A percentile compares a stretch with the other conserved stretches of the same genome.
These are phyloP conservation scores for Candida alai DNA, from an alignment of 805 yeast genomes.

Conservation along the genomic window DNA sequence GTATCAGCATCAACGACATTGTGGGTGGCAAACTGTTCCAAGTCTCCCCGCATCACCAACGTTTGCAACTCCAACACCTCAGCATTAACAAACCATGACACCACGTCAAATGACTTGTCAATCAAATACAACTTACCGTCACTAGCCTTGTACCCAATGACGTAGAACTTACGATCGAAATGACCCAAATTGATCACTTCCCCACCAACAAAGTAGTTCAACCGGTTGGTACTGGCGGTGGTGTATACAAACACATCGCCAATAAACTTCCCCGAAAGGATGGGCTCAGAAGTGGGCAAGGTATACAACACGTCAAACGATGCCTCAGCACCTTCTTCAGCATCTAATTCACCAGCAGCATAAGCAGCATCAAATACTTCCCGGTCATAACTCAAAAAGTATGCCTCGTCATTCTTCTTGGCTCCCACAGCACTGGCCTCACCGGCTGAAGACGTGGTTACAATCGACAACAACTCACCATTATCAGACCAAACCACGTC, in stretches of 20 bases:
- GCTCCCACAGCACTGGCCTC: constrained; percentile 18
- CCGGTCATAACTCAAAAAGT: constrained; percentile 70
- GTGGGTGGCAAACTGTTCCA: constrained; percentile 54
- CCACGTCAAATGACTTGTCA: constrained; percentile 83
- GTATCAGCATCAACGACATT: constrained; percentile 31
- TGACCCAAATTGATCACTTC: constrained; percentile 89
- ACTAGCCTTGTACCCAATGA: constrained; percentile 85
- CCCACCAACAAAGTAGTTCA: constrained; percentile 94
- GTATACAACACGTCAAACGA: constrained; percentile 84
- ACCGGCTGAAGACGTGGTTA: constrained; percentile 32
- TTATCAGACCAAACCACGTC: constrained; percentile 91
- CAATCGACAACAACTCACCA: constrained; percentile 81
- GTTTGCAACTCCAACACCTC: constrained; percentile 95
- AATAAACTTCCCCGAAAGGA: constrained; percentile 90
- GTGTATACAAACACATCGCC: constrained; percentile 96
- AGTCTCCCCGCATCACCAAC: constrained; percentile 88
- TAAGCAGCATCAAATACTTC: constrained; percentile 63
- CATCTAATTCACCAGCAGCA: constrained; percentile 53
- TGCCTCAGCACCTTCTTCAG: constrained; percentile 86
- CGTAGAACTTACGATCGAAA: constrained; percentile 81
- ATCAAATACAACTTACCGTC: constrained; percentile 87
- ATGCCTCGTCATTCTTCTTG: constrained; percentile 54
- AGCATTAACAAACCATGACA: constrained; percentile 76
- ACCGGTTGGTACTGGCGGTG: constrained; percentile 71
- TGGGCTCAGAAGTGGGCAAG: constrained; percentile 60